Conservation (phyloP, 2,329 filamentous ascomycete genomes). For the Aspergillus tanneri region DNA sequence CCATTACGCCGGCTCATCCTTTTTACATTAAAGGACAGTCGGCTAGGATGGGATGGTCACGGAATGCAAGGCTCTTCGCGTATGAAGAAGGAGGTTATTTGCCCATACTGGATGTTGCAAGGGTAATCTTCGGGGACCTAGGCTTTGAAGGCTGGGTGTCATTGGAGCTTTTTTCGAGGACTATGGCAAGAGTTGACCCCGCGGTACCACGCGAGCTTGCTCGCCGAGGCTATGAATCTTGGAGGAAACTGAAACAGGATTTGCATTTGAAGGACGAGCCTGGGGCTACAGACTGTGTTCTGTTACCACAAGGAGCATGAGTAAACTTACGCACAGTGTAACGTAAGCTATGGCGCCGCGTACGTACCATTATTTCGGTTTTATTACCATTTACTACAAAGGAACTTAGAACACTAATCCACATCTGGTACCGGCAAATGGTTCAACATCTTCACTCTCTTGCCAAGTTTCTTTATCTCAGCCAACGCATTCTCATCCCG, state of each 20-base stretch:
- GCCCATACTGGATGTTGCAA: conserved; percentile 59
- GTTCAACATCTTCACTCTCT: no score
- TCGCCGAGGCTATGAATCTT: conserved; percentile 48
- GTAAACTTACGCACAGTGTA: no score
- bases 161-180: conserved; percentile 66
- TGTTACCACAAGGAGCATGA: no score
- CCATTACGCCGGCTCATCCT: conserved; percentile 56
- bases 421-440: no score
- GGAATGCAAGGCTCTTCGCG: conserved; percentile 69
- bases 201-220: conserved; percentile 57
- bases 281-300: no score
- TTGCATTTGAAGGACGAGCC: no score
- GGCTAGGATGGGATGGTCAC: conserved; percentile 70
- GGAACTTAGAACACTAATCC: no score
- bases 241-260: conserved; percentile 44
- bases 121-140: conserved; percentile 61
- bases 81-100: conserved; percentile 66
- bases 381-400: no score
- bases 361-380: no score
- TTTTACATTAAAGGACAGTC: conserved; percentile 59
- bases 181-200: conserved; percentile 53
- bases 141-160: conserved; percentile 68
- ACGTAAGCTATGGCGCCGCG: no score
- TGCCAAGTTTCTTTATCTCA: no score
- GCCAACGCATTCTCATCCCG: no score